These are phyloP conservation scores for Tillandsia fasciculata DNA, from an alignment of 176 grass and related monocot species.

Conservation along the genomic window DNA sequence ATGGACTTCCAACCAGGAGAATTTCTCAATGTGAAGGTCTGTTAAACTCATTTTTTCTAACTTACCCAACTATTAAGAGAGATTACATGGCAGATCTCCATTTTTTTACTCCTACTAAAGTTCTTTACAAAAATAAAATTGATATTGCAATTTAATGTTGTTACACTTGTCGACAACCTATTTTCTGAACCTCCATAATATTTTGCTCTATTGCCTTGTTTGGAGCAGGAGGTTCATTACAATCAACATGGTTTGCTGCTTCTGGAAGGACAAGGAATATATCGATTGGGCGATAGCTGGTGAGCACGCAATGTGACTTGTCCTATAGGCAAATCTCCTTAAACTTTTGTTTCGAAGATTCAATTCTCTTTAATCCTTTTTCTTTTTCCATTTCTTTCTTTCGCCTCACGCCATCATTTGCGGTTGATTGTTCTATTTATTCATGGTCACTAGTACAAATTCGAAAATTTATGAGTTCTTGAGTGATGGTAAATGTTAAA, in stretches of 20 bases:
- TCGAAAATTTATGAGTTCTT: too few relatives aligned
- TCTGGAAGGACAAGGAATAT: slow-evolving; percentile 93
- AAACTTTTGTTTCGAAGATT: too few relatives aligned
- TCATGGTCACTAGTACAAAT: too few relatives aligned
- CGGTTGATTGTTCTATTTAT: too few relatives aligned
- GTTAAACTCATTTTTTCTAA: slow-evolving; percentile 11
- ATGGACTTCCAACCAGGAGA: slow-evolving; percentile 98
- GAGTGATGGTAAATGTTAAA: too few relatives aligned
- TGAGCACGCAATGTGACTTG: slow-evolving; percentile 25
- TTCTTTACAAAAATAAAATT: not conserved
- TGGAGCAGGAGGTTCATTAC: slow-evolving; percentile 87
- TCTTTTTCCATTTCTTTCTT: not conserved
- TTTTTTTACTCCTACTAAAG: not conserved
- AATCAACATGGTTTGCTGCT: slow-evolving; percentile 94
- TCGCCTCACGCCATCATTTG: not conserved
- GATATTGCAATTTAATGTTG: not conserved
- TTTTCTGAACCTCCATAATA: not conserved
- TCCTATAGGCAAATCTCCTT: too few relatives aligned
- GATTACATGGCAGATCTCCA: not conserved
- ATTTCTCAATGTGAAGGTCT: slow-evolving; percentile 97
- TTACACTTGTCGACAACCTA: not conserved
- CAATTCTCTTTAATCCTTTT: not conserved
- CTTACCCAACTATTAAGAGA: not conserved
- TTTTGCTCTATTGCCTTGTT: slow-evolving; percentile 16
- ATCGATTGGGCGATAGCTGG: slow-evolving; percentile 83